Conservation (phyloP, 306 rosid species). For the Sindora glabra region DNA sequence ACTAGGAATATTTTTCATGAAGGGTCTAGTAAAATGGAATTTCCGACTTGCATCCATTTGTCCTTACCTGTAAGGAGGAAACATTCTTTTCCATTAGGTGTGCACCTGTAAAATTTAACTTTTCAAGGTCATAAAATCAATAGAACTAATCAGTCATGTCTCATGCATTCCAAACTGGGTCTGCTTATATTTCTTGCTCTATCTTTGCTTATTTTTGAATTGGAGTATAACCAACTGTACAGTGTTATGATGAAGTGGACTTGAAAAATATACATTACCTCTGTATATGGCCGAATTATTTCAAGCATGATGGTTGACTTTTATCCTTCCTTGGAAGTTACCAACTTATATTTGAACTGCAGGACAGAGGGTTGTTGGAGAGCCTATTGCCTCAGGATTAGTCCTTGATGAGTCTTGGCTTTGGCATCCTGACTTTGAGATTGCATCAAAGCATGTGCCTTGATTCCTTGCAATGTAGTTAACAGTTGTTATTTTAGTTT, state of each 20-base stretch:
- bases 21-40: no score
- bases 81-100: neutral
- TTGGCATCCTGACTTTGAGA: constrained; percentile 84
- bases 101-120: neutral
- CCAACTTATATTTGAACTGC: no score
- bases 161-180: neutral
- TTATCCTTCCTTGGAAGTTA: no score
- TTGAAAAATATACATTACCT: no score
- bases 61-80: no score
- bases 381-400: constrained; percentile 81
- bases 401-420: constrained; percentile 83
- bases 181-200: neutral
- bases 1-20: no score
- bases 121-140: neutral
- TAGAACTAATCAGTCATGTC: neutral
- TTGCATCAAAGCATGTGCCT: constrained; percentile 65
- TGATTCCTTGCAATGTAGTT: constrained; percentile 2
- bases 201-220: no score
- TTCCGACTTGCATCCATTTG: no score
- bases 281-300: no score
- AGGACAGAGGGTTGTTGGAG: constrained; percentile 87
- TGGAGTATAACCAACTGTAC: no score
- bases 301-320: no score
- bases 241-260: no score
- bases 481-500: constrained; percentile 2